Evolutionary conservation across 2,329 filamentous ascomycete species (phyloP), one percentile per base, ranked within the genome.

Genomic region (Penicillium paneum): DNA sequence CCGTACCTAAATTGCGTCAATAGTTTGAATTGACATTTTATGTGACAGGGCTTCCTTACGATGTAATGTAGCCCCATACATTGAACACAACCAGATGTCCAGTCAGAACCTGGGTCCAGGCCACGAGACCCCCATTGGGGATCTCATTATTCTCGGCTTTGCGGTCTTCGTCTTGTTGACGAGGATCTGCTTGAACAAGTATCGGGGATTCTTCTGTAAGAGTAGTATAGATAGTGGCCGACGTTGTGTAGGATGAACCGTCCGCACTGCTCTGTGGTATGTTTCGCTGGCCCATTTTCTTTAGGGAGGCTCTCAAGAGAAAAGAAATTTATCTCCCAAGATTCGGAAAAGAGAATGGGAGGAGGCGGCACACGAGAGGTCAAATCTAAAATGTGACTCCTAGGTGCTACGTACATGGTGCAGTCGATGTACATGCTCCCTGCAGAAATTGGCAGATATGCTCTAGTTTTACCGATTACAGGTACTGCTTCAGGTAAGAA

Each of bases 41-140:
- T 29, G 29, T 35, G 12, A 42, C n/a, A 15, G 12, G 38, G 32
- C 11, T 31, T 13, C 19, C 52, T 54, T 40, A 54, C 52, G 52
- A 54, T 29, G 52, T 54, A 28, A 54, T 54, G 34, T 54, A 54
- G 39, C 52, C 52, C 52, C 52, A 54, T 34, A 54, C 61, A 31
- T 66, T 66, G 51, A 62, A 60, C 15, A 71, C 60, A 28, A 70
- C 57, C 11, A 73, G 49, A 34, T 72, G 68, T 3, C 53, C 62
- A 35, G 62, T 63, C n/a, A 67, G 21, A 3, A 66, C 68, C 46
- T 72, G 70, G 1, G 60, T 61, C 68, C 70, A 72, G 21, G 69
- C 70, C 31, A 35, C 28, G 5, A 64, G 32, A 8, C 69, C 70
- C 13, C 70, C 69, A 51, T 72, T 68, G 8, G 69, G 68, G 3